These are phyloP conservation scores for Rostrohypoxylon terebratum DNA, from an alignment of 495 filamentous ascomycete genomes.

Conservation along the genomic window DNA sequence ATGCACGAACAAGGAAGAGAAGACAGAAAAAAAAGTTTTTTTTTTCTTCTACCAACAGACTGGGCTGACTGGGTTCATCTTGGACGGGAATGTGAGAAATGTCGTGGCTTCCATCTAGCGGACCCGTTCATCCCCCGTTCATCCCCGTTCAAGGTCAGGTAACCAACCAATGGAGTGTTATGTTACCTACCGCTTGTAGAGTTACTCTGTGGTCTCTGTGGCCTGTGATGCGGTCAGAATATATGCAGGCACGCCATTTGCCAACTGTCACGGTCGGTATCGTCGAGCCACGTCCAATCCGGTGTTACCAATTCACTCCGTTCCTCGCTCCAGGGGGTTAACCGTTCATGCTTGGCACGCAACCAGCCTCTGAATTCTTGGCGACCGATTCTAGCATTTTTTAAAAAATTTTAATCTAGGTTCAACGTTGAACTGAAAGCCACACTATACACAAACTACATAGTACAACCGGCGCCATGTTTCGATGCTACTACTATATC, in stretches of 20 bases:
- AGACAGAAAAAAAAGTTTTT: constrained; percentile 31
- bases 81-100: constrained; percentile 22
- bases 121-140: constrained; percentile 29
- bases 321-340: constrained; percentile 17
- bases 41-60: constrained; percentile 17
- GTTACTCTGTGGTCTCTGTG: constrained; percentile 2
- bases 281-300: constrained; percentile 34
- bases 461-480: background rate
- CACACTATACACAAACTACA: background rate
- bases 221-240: constrained; percentile 39
- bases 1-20: constrained; percentile 38
- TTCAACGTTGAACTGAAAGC: background rate
- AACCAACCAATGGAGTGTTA: constrained; percentile 30
- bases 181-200: constrained; percentile 19
- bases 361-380: constrained; percentile 22
- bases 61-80: constrained; percentile 22
- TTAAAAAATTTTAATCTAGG: no score
- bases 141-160: constrained; percentile 23
- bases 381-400: background rate
- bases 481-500: constrained; percentile 11
- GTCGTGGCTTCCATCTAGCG: constrained; percentile 34
- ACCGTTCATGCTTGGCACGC: constrained; percentile 31
- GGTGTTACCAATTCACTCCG: constrained; percentile 26
- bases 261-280: constrained; percentile 36
- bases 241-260: constrained; percentile 36